Conservation (phyloP, 768 basidiomycete species). For the Termitomyces sp. region DNA sequence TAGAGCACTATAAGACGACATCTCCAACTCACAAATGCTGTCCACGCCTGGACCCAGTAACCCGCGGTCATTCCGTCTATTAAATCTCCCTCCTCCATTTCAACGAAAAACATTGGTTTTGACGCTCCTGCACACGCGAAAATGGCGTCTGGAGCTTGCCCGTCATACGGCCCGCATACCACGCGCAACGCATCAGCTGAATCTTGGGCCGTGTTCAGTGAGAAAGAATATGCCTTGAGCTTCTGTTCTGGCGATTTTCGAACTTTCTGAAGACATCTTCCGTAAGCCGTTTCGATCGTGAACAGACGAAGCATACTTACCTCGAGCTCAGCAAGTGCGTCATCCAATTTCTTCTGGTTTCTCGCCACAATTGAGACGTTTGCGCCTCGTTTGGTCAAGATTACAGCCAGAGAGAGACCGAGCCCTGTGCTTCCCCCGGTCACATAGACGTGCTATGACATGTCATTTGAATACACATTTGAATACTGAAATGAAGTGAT, state of each 20-base stretch:
- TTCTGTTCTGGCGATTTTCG: conserved; percentile 56
- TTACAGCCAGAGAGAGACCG: conserved; percentile 68
- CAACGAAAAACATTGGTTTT: conserved; percentile 74
- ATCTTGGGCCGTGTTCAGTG: conserved; percentile 46
- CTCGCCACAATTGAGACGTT: conserved; percentile 86
- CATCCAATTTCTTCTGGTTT: conserved; percentile 57
- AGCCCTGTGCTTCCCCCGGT: conserved; percentile 84
- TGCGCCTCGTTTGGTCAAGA: conserved; percentile 67
- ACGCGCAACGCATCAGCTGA: conserved; percentile 59
- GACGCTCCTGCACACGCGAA: conserved; percentile 77
- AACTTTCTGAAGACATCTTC: conserved; percentile 32
- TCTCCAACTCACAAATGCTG: conserved; percentile 40
- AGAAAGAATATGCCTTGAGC: conserved; percentile 62
- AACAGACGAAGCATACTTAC: conserved; percentile 40
- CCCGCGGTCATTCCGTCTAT: conserved; percentile 37
- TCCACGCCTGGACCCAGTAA: conserved; percentile 53
- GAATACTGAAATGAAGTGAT: no score
- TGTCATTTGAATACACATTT: no score
- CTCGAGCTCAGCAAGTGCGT: conserved; percentile 61
- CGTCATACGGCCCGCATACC: conserved; percentile 50
- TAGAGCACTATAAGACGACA: neutral
- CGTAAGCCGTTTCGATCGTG: neutral
- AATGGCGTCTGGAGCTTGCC: conserved; percentile 65
- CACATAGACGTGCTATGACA: conserved; percentile 79
- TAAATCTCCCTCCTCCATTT: conserved; percentile 58